These are phyloP conservation scores for Phytophthora hybrid DNA, from an alignment of 352 stramenopile species.

Conservation along the genomic window DNA sequence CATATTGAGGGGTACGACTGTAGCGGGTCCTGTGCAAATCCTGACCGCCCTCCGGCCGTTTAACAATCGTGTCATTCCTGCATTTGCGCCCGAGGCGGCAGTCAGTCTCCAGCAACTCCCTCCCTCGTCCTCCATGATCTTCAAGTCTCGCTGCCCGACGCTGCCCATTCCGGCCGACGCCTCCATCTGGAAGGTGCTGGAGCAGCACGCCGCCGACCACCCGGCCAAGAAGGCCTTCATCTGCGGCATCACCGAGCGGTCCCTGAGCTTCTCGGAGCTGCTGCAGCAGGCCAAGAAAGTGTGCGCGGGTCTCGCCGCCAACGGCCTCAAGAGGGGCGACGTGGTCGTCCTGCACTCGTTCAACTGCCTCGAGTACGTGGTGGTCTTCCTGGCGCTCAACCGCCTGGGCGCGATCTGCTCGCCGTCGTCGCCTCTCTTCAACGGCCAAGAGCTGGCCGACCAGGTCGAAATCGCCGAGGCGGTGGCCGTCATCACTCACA, in stretches of 20 bases:
- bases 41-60: conserved; percentile 17
- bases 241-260: conserved; percentile 52
- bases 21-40: conserved; percentile 12
- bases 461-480: conserved; percentile 52
- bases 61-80: conserved; percentile 35
- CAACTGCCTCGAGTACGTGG: conserved; percentile 70
- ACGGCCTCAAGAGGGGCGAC: conserved; percentile 60
- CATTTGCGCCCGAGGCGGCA: conserved; percentile 27
- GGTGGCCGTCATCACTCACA: conserved; percentile 49
- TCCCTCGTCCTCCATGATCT: conserved; percentile 42
- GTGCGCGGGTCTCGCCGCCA: conserved; percentile 44
- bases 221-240: conserved; percentile 49
- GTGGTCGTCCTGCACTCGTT: conserved; percentile 64
- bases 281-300: conserved; percentile 39
- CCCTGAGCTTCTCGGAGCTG: conserved; percentile 51
- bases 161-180: conserved; percentile 45
- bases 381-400: conserved; percentile 62
- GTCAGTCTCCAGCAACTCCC: neutral
- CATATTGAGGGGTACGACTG: too few relatives aligned
- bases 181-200: conserved; percentile 53
- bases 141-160: conserved; percentile 40
- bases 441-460: conserved; percentile 39
- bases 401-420: conserved; percentile 55
- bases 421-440: conserved; percentile 54
- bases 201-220: conserved; percentile 41